Percentiles rank a stretch among this genome's conserved stretches.
These are phyloP conservation scores for Globisporangium sylvaticum DNA, from an alignment of 352 stramenopile genomes.

Conservation along the genomic window DNA sequence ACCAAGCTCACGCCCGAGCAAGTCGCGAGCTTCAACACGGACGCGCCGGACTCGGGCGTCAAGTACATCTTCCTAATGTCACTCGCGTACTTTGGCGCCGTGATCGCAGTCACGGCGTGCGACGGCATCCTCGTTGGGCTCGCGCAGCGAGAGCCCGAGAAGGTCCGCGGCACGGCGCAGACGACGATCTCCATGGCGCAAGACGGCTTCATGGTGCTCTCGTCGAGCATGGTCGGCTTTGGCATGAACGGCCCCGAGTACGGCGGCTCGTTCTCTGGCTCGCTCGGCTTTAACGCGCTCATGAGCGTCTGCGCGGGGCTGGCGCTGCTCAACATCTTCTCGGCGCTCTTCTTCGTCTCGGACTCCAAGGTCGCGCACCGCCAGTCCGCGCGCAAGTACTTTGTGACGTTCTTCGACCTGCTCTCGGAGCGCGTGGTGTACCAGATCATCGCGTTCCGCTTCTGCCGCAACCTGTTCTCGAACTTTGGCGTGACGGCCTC, in stretches of 20 bases:
- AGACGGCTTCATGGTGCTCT: conserved; percentile 16
- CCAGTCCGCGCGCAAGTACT: conserved; percentile 9
- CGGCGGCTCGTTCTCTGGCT: conserved; percentile 19
- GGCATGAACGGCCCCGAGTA: conserved; percentile 23
- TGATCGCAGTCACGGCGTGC: conserved; percentile 44
- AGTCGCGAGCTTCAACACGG: conserved; percentile 17
- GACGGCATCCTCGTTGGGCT: conserved; percentile 40
- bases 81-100: conserved; percentile 43
- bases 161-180: conserved; percentile 24
- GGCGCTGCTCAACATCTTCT: conserved; percentile 14
- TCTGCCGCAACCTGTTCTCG: conserved; percentile 18
- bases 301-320: conserved; percentile 14
- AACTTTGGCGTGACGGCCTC: conserved; percentile 14
- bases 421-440: conserved; percentile 18
- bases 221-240: conserved; percentile 18
- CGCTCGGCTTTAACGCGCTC: conserved; percentile 17
- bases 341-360: conserved; percentile 18
- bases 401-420: conserved; percentile 14
- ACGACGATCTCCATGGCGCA: conserved; percentile 30
- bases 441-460: conserved; percentile 21
- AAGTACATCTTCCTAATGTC: conserved; percentile 40
- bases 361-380: conserved; percentile 8
- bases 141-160: conserved; percentile 22
- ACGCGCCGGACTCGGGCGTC: conserved; percentile 17
- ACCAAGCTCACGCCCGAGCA: conserved; percentile 11